Percentiles rank a stretch among this genome's conserved stretches.
phyloP scores from a whole-genome alignment of 1,284 basidiomycete species.

The Puccinia horiana region DNA sequence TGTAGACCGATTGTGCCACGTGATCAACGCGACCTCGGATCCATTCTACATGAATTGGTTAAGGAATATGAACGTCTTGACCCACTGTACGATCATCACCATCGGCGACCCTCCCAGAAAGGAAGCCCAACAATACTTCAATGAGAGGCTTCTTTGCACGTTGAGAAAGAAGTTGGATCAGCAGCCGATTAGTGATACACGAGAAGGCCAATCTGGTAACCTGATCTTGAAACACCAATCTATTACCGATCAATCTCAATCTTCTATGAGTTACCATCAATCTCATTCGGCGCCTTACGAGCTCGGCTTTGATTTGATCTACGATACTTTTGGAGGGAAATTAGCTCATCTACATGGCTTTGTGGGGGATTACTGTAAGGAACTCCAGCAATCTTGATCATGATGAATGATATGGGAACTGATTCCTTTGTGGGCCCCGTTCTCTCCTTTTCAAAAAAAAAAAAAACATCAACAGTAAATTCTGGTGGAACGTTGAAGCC shows the following conservation, averaged over 20 bases:
- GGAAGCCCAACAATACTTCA: slow-evolving; percentile 69
- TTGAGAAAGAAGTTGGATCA: slow-evolving; percentile 65
- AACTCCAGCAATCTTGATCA: not conserved
- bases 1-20: slow-evolving; percentile 73
- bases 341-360: slow-evolving; percentile 75
- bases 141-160: slow-evolving; percentile 66
- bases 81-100: slow-evolving; percentile 67
- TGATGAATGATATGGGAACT: not conserved
- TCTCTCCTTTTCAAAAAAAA: not conserved
- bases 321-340: slow-evolving; percentile 76
- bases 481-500: slow-evolving; percentile 32
- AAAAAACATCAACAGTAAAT: slow-evolving; percentile 1
- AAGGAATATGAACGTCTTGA: slow-evolving; percentile 52
- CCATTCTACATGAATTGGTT: slow-evolving; percentile 71
- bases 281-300: slow-evolving; percentile 55
- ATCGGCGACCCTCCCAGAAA: slow-evolving; percentile 73
- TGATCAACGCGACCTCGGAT: slow-evolving; percentile 78
- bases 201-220: not conserved
- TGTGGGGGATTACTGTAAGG: slow-evolving; percentile 39
- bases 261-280: not conserved
- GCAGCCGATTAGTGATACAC: slow-evolving; percentile 17
- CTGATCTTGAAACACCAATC: slow-evolving; percentile 16
- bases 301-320: slow-evolving; percentile 71
- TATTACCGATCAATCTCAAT: not conserved
- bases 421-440: too few relatives aligned